Evolutionary conservation across 495 filamentous ascomycete species (phyloP).

Genomic region (Cetradonia linearis): DNA sequence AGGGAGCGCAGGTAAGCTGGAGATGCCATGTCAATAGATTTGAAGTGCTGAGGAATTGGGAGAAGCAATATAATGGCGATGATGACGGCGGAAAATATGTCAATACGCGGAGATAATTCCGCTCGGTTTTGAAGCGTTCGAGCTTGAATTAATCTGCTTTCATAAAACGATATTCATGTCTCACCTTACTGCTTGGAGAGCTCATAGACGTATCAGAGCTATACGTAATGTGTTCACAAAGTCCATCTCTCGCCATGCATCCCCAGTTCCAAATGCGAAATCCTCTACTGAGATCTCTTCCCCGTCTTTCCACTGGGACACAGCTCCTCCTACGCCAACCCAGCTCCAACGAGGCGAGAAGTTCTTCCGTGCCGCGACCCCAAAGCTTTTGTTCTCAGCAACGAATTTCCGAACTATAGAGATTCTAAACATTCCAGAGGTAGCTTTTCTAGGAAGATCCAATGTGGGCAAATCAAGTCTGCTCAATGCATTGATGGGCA

Average conservation of each 20-base stretch:
- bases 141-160: not conserved
- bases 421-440: slow-evolving; percentile 38
- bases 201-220: no score
- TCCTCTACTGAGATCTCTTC: not conserved
- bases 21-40: slow-evolving; percentile 19
- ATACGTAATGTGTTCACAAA: not conserved
- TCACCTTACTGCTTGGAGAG: not conserved
- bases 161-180: slow-evolving; percentile 2
- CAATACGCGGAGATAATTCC: not conserved
- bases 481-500: slow-evolving; percentile 68
- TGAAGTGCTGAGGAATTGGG: not conserved
- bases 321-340: slow-evolving; percentile 39
- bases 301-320: slow-evolving; percentile 49
- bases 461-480: slow-evolving; percentile 90
- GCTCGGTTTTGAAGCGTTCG: not conserved
- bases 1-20: slow-evolving; percentile 53
- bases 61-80: not conserved
- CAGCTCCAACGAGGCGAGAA: slow-evolving; percentile 48
- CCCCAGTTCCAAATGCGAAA: not conserved
- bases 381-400: slow-evolving; percentile 60
- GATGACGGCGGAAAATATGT: not conserved
- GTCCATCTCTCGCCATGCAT: not conserved
- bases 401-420: slow-evolving; percentile 59
- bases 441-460: slow-evolving; percentile 71
- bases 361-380: slow-evolving; percentile 51